Conservation (phyloP, 192 early-diverging fungal species). For the Coemansia sp. region DNA sequence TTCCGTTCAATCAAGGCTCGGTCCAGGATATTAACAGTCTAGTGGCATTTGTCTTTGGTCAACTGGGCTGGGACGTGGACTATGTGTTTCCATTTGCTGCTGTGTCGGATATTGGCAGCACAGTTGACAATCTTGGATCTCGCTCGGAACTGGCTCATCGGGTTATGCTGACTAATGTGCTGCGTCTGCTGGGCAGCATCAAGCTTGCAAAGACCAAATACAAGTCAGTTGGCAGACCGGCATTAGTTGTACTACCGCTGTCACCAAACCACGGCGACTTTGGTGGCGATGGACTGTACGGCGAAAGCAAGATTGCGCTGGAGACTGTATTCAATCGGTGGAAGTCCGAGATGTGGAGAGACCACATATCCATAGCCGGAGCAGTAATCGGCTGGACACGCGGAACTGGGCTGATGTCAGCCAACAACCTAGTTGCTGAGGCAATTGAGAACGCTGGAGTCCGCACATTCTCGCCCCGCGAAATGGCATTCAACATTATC, state of each 20-base stretch:
- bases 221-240: slow-evolving; percentile 72
- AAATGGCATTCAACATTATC: slow-evolving; percentile 95
- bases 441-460: slow-evolving; percentile 80
- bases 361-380: slow-evolving; percentile 81
- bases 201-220: slow-evolving; percentile 58
- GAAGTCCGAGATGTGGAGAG: slow-evolving; percentile 84
- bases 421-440: slow-evolving; percentile 81
- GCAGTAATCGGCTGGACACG: slow-evolving; percentile 95
- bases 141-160: slow-evolving; percentile 87
- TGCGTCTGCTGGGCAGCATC: slow-evolving; percentile 64
- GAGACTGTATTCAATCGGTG: slow-evolving; percentile 49
- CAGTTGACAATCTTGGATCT: slow-evolving; percentile 78
- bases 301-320: slow-evolving; percentile 87
- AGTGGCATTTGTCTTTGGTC: slow-evolving; percentile 76
- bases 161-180: slow-evolving; percentile 88
- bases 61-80: slow-evolving; percentile 86
- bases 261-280: slow-evolving; percentile 96
- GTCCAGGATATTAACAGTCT: slow-evolving; percentile 73
- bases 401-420: slow-evolving; percentile 89
- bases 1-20: slow-evolving; percentile 93
- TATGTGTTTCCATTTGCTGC: slow-evolving; percentile 93
- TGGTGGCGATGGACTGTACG: slow-evolving; percentile 90
- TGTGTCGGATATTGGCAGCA: slow-evolving; percentile 78
- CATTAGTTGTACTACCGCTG: slow-evolving; percentile 79
- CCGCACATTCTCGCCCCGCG: slow-evolving; percentile 83